Percentiles rank a stretch among this genome's conserved stretches.
Conservation (phyloP, 1,139 yeast genomes). For the Wickerhamomyces sp. region DNA sequence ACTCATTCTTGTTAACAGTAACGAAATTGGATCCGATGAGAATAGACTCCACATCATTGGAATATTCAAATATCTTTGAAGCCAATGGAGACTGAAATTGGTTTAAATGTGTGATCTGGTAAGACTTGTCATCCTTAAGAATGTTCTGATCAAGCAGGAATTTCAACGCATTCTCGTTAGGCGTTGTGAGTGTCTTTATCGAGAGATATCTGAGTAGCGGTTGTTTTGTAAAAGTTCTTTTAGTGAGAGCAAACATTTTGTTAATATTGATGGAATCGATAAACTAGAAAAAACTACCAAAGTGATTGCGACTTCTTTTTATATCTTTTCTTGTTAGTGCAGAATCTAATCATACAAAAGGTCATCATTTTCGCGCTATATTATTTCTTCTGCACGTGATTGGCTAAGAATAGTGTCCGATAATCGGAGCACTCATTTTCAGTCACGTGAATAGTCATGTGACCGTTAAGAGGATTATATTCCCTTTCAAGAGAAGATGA, state of each 20-base stretch:
- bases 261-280: background rate
- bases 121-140: constrained; percentile 20
- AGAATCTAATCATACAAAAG: too few relatives aligned
- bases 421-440: background rate
- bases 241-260: constrained; percentile 8
- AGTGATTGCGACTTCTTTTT: background rate
- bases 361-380: background rate
- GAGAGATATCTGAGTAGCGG: constrained; percentile 16
- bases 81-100: constrained; percentile 86
- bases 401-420: background rate
- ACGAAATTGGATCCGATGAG: constrained; percentile 87
- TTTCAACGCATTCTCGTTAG: constrained; percentile 89
- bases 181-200: constrained; percentile 68
- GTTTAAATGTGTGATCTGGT: constrained; percentile 57
- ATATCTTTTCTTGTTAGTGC: background rate
- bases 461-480: background rate
- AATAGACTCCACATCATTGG: constrained; percentile 68
- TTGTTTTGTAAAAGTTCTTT: background rate
- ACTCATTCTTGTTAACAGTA: constrained; percentile 70
- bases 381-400: background rate
- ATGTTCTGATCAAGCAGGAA: constrained; percentile 34
- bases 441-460: background rate
- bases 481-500: too few relatives aligned
- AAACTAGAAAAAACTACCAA: too few relatives aligned
- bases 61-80: constrained; percentile 58